Percentiles rank a stretch among this genome's conserved stretches.
These are phyloP conservation scores for Graphium sp. DNA, from an alignment of 2,329 filamentous ascomycete genomes.

Conservation along the genomic window DNA sequence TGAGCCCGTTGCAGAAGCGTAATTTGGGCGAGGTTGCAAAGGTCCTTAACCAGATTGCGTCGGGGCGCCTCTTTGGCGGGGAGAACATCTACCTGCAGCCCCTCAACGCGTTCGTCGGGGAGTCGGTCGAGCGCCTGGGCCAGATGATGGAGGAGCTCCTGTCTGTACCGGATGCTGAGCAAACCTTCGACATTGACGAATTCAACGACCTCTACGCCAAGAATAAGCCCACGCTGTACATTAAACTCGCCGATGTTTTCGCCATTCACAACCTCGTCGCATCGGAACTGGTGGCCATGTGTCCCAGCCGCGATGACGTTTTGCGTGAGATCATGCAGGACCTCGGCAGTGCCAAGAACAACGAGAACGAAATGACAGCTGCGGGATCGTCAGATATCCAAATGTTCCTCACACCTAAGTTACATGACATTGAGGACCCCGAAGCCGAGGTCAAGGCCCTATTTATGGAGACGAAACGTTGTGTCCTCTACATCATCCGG, in stretches of 20 bases:
- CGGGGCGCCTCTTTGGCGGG: slow-evolving; percentile 78
- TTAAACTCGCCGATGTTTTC: slow-evolving; percentile 97
- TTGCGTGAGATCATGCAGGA: slow-evolving; percentile 86
- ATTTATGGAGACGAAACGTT: slow-evolving; percentile 97
- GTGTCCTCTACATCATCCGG: slow-evolving; percentile 92
- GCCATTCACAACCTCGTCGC: slow-evolving; percentile 83
- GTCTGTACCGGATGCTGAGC: slow-evolving; percentile 69
- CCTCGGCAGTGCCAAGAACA: slow-evolving; percentile 88
- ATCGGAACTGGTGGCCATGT: slow-evolving; percentile 60
- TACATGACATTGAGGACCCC: slow-evolving; percentile 81
- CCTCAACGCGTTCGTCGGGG: slow-evolving; percentile 76
- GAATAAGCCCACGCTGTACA: slow-evolving; percentile 94
- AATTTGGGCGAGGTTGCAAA: slow-evolving; percentile 85
- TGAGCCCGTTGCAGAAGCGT: slow-evolving; percentile 83
- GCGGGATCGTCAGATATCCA: slow-evolving; percentile 80
- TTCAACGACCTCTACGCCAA: slow-evolving; percentile 96
- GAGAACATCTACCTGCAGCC: slow-evolving; percentile 95
- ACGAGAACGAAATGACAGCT: slow-evolving; percentile 81
- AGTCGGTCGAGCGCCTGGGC: slow-evolving; percentile 65
- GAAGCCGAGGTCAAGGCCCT: slow-evolving; percentile 83
- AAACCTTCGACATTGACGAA: slow-evolving; percentile 94
- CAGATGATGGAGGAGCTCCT: slow-evolving; percentile 66
- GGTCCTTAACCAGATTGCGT: slow-evolving; percentile 74
- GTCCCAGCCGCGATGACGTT: slow-evolving; percentile 67
- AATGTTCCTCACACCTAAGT: slow-evolving; percentile 75